Conservation (phyloP, 306 rosid genomes). For the Gynostemma pentaphyllum region DNA sequence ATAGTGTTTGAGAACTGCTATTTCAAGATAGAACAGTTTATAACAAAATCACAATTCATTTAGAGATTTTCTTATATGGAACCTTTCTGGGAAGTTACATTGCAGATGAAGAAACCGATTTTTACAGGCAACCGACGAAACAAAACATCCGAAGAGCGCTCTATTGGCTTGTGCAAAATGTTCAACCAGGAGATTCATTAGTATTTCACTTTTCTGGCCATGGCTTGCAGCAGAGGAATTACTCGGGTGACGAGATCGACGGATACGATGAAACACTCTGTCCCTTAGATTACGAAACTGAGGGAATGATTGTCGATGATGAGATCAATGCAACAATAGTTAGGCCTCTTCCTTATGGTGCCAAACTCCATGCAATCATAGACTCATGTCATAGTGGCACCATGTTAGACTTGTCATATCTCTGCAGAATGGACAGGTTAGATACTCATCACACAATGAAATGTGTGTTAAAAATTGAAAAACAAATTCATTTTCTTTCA, state of each 20-base stretch:
- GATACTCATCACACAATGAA: background rate
- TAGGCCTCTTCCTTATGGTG: slow-evolving; percentile 33
- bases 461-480: no score
- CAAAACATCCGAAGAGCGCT: slow-evolving; percentile 32
- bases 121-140: slow-evolving; percentile 24
- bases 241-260: slow-evolving; percentile 33
- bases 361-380: slow-evolving; percentile 36
- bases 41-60: background rate
- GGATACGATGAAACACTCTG: slow-evolving; percentile 41
- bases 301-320: slow-evolving; percentile 39
- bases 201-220: slow-evolving; percentile 44
- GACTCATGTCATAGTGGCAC: slow-evolving; percentile 50
- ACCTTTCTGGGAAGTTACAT: no score
- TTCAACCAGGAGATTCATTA: slow-evolving; percentile 39
- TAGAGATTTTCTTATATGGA: background rate
- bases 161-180: slow-evolving; percentile 35
- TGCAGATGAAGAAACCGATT: slow-evolving; percentile 38
- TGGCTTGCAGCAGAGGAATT: slow-evolving; percentile 34
- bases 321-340: slow-evolving; percentile 39
- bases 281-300: slow-evolving; percentile 26
- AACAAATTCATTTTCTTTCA: no score
- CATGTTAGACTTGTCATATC: slow-evolving; percentile 31
- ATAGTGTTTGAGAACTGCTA: no score
- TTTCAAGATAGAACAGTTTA: no score
- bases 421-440: slow-evolving; percentile 29